Evolutionary conservation across 192 early-diverging fungal genomes (phyloP).

Genomic region (Backusella mclennaniae): DNA sequence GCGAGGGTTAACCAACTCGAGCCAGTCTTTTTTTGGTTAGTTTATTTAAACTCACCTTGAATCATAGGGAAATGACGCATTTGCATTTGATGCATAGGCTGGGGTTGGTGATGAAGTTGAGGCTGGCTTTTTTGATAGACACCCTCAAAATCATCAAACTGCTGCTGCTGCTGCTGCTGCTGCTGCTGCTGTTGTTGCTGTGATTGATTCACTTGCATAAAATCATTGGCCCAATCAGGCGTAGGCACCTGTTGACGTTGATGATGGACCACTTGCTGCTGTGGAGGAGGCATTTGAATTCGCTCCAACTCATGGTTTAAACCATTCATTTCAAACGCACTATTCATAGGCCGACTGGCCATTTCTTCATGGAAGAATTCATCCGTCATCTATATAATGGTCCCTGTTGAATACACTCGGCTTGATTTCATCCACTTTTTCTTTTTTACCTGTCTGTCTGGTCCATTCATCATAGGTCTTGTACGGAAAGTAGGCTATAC

Average conservation of each 20-base stretch:
- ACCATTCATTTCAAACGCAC: conserved; percentile 66
- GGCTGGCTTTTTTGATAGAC: conserved; percentile 26
- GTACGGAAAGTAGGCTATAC: conserved; percentile 19
- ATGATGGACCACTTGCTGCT: neutral
- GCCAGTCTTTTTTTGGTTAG: no score
- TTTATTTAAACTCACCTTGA: neutral
- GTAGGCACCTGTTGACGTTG: conserved; percentile 9
- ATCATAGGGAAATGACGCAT: neutral
- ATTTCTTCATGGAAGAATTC: conserved; percentile 51
- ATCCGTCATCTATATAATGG: conserved; percentile 45
- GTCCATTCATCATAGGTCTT: neutral
- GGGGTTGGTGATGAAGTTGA: neutral
- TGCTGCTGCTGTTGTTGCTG: neutral
- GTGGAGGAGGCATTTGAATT: conserved; percentile 34
- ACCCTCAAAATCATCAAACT: conserved; percentile 50
- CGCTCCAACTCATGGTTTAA: conserved; percentile 67
- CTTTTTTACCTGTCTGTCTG: neutral
- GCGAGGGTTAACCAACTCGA: no score
- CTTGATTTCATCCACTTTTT: neutral
- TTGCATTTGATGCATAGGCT: neutral
- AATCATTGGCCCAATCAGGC: conserved; percentile 70
- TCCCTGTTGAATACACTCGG: neutral
- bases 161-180: neutral
- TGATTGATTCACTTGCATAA: conserved; percentile 42
- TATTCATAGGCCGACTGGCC: conserved; percentile 26